Base-by-base conservation (phyloP, 148 eudicot genomes). In the Heliosperma pusillum region DNA sequence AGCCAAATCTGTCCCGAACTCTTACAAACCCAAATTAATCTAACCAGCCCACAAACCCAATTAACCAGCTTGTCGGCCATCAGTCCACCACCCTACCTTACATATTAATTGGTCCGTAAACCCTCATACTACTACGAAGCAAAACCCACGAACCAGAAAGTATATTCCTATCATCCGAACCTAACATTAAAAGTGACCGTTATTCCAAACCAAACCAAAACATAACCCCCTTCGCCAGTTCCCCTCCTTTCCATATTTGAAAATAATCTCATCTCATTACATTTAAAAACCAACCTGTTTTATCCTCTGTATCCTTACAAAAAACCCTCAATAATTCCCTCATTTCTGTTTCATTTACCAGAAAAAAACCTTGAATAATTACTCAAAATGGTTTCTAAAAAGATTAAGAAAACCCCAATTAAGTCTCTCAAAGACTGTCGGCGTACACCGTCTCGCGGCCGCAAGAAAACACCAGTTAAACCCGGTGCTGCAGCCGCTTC, bases 341-440 rank as follows among this genome's bases (percentile, higher is more conserved):
- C 13, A 25, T 11, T 61, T 61, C 24, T 61, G 29, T 61, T 27
- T 61, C 27, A 19, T 30, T 53, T 30, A 30, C 44, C 44, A 53
- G n/a, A 13, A 55, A 22, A 45, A 60, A 3, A 4, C n/a, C 64
- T 0, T 0, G 20, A 20, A 2, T 26, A 65, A 30, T 33, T 16
- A 0, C 20, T 19, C 73, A 76, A 77, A 82, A 94, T 94, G 98
- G 98, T 94, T 78, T 85, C 97, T 8, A 91, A 86, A 79, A 69
- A 77, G 13, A 74, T 80, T 22, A 88, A 72, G 74, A 86, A 78
- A 87, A 93, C 91, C 76, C 90, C 97, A 30, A 83, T 88, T 27
- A 91, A 87, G 52, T 56, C 90, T 52, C 57, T 81, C 80, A 88
- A 80, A 61, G 83, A 83, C 71, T 65, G 76, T 20, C 82, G 85